Evolutionary conservation across 352 stramenopile species (phyloP), one percentile per base, ranked within the genome.

Genomic region (Globisporangium yorkense): DNA sequence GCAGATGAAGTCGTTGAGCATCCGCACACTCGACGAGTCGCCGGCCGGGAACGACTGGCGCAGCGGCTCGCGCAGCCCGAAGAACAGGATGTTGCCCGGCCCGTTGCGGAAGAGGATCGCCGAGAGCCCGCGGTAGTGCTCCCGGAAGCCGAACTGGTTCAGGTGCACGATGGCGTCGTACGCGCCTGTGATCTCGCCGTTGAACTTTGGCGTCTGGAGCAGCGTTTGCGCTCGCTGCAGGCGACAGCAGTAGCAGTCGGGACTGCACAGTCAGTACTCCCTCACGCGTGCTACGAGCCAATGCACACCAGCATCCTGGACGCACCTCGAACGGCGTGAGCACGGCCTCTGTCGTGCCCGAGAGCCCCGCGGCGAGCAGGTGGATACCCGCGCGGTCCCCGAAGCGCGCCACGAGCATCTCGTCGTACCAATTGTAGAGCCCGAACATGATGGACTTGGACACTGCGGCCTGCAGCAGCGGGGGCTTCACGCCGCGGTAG

Each of bases 381-480:
- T 84, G 80, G 29, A 89, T 58, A 3, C 81, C 82, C 43, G 86
- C 80, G 24, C 62, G 67, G 13, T 67, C 60, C 0, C 65, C 60
- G 16, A 96, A 80, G 20, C 63, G 67, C 15, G 67, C 61, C 0
- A 67, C 61, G 15, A 96, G 57, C 37, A 76, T 41, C 48, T 88
- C 72, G 56, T 90, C 67, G 63, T 94, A 96, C 63, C 80, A 90
- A 62, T 94, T 94, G 63, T 94, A 96, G 0, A 94, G 69, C 7
- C 87, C 87, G 65, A 96, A 96, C 87, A 96, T 96, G 50, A 94
- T 76, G 44, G 84, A 92, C 61, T 94, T 96, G 51, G 85, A 92
- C 43, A 94, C 79, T 41, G 83, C 85, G 8, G 85, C 86, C 62
- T 95, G 86, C 43, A 95, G 57, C 29, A 96, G 69, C 33, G 87